Conservation (phyloP, 345 rosid genomes). For the Rhodamnia rubescens region DNA sequence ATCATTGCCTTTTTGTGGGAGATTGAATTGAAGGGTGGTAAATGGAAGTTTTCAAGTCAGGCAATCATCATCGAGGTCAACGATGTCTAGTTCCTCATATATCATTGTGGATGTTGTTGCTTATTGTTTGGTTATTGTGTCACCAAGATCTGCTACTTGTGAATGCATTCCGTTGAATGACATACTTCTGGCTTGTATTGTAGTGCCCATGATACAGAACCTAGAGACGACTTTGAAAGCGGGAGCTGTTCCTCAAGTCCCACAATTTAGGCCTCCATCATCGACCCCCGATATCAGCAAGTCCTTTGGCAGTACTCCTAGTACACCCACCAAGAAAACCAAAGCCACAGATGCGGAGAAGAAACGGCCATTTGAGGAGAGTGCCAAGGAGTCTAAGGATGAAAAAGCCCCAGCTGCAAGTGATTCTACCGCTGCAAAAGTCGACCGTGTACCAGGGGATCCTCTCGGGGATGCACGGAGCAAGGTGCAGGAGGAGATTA, state of each 20-base stretch:
- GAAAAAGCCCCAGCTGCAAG: neutral
- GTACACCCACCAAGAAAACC: neutral
- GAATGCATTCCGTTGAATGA: neutral
- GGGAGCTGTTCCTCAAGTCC: constrained; percentile 84
- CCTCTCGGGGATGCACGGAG: constrained; percentile 63
- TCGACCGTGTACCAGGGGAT: constrained; percentile 17
- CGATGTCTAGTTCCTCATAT: neutral
- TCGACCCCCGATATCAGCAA: neutral
- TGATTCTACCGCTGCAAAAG: constrained; percentile 9
- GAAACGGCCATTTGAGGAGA: constrained; percentile 3
- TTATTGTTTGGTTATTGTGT: neutral
- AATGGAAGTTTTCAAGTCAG: neutral
- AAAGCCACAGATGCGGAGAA: neutral
- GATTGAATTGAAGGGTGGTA: neutral
- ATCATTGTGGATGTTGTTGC: neutral
- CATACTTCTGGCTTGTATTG: neutral
- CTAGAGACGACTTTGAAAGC: constrained; percentile 65
- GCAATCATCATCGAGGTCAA: neutral
- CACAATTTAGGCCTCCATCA: constrained; percentile 60
- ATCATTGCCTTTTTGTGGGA: neutral
- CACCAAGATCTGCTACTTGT: neutral
- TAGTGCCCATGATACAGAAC: constrained; percentile 97
- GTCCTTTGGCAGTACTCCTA: constrained; percentile 11
- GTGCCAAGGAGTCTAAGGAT: neutral
- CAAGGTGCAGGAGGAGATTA: constrained; percentile 87